Evolutionary conservation across 257 asterid species (phyloP).

Genomic region (Apocynum venetum): DNA sequence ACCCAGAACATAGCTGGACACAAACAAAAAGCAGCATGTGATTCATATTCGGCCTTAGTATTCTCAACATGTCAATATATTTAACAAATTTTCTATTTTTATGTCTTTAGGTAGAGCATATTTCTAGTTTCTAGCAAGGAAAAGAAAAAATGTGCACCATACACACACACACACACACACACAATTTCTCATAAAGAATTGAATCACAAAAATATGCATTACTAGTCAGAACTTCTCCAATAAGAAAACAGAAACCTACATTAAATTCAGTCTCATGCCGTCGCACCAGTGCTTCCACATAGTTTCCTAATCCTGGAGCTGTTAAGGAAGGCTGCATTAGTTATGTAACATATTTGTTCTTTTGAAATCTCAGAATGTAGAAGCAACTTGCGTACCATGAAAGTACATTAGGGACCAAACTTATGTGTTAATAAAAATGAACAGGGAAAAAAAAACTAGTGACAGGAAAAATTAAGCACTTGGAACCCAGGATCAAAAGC

Average conservation of each 20-base stretch:
- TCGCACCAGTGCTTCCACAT: constrained; percentile 91
- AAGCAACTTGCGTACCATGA: neutral
- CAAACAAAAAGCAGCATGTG: neutral
- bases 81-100: neutral
- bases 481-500: constrained; percentile 12
- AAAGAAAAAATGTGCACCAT: neutral
- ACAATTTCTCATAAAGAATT: neutral
- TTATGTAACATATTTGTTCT: neutral
- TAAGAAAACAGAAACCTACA: constrained; percentile 36
- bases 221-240: neutral
- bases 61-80: neutral
- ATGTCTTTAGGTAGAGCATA: neutral
- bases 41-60: neutral
- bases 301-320: constrained; percentile 97
- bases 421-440: neutral
- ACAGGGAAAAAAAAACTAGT: neutral
- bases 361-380: neutral
- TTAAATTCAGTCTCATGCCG: constrained; percentile 88
- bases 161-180: no score
- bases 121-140: neutral
- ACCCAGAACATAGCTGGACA: neutral
- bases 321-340: constrained; percentile 27
- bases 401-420: neutral
- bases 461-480: neutral
- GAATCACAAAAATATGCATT: neutral